Evolutionary conservation across 2,329 filamentous ascomycete species (phyloP).

Genomic region (Aureobasidium sp.): DNA sequence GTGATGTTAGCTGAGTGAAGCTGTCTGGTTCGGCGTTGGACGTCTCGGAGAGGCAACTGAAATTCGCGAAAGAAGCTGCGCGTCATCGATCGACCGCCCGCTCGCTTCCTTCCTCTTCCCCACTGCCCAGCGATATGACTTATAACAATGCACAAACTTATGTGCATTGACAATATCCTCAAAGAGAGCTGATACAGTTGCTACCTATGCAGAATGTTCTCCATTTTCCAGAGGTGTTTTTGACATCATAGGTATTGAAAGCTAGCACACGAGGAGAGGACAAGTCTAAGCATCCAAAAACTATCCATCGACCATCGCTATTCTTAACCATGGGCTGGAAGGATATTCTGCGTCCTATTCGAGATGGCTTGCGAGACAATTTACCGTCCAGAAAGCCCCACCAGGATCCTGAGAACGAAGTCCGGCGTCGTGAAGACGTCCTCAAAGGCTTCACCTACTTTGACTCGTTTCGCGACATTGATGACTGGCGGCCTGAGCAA

Average conservation of each 20-base stretch:
- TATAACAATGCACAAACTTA: neutral
- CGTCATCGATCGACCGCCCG: neutral
- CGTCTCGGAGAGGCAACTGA: neutral
- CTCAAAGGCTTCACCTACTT: constrained; percentile 37
- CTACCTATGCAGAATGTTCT: no score
- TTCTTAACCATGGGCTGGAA: constrained; percentile 28
- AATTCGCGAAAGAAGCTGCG: neutral
- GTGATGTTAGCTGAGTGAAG: neutral
- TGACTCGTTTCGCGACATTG: constrained; percentile 34
- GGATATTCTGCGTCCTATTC: constrained; percentile 33
- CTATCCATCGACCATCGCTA: neutral
- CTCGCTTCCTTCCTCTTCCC: neutral
- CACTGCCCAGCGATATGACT: neutral
- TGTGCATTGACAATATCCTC: neutral
- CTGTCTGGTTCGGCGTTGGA: neutral
- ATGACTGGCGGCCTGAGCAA: constrained; percentile 27
- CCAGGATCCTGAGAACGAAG: neutral
- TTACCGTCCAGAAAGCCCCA: constrained; percentile 16
- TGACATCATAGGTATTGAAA: no score
- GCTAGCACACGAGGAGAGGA: no score
- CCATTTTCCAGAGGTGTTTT: no score
- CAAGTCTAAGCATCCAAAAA: no score
- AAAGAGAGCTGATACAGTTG: neutral
- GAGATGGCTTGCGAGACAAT: constrained; percentile 32
- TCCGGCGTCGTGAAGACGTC: constrained; percentile 25